Evolutionary conservation across 495 filamentous ascomycete species (phyloP).

Genomic region (Penicillium taxi): DNA sequence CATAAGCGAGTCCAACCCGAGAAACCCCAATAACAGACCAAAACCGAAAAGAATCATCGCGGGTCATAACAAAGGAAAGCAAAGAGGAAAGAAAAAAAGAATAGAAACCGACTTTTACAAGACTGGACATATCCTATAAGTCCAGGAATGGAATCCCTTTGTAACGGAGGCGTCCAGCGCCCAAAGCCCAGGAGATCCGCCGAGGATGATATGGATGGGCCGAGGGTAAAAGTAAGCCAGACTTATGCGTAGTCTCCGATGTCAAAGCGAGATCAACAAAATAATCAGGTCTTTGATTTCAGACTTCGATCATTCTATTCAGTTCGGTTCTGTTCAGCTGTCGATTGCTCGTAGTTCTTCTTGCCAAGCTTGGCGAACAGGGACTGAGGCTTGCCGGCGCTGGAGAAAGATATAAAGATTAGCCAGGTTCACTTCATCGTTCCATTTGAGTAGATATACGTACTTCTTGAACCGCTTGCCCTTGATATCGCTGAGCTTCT

Average conservation of each 20-base stretch:
- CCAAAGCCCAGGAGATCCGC: neutral
- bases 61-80: conserved; percentile 20
- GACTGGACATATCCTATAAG: too few relatives aligned
- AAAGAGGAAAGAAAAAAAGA: conserved; percentile 1
- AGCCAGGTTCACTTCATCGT: neutral
- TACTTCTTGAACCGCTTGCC: conserved; percentile 65
- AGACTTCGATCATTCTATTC: conserved; percentile 9
- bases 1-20: conserved; percentile 18
- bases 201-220: too few relatives aligned
- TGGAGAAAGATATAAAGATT: conserved; percentile 7
- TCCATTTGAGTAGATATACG: conserved; percentile 4
- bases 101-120: neutral
- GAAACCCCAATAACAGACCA: conserved; percentile 7
- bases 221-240: neutral
- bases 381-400: conserved; percentile 42
- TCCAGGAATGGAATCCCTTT: too few relatives aligned
- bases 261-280: neutral
- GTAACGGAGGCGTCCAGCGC: conserved; percentile 3
- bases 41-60: conserved; percentile 15
- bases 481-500: conserved; percentile 78
- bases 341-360: conserved; percentile 43
- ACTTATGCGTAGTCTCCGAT: neutral
- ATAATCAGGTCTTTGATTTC: neutral
- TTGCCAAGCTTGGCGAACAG: conserved; percentile 45
- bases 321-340: conserved; percentile 15